Conservation (phyloP, 164 flowering plant species). For the Litsea cubeba region DNA sequence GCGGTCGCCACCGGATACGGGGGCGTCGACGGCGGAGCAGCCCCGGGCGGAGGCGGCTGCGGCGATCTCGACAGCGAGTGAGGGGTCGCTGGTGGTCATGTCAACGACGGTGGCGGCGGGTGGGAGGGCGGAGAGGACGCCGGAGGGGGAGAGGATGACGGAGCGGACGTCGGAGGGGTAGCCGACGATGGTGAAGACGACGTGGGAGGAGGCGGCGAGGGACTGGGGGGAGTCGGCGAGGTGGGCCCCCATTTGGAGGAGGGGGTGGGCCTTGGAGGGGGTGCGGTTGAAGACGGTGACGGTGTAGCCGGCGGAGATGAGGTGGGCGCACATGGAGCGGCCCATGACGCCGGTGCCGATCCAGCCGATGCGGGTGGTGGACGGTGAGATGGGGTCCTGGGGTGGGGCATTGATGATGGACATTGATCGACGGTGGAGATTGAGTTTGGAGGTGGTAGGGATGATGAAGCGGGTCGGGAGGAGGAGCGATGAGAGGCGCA, state of each 20-base stretch:
- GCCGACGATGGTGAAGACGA: slow-evolving; percentile 96
- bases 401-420: slow-evolving; percentile 3
- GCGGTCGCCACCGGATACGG: slow-evolving; percentile 93
- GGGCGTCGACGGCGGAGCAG: slow-evolving; percentile 74
- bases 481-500: neutral
- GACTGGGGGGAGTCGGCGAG: slow-evolving; percentile 56
- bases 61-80: slow-evolving; percentile 67
- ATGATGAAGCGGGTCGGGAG: neutral
- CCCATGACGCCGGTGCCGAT: slow-evolving; percentile 99
- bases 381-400: slow-evolving; percentile 35
- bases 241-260: slow-evolving; percentile 67
- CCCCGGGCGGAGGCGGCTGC: slow-evolving; percentile 40
- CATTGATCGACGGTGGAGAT: neutral
- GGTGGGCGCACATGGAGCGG: slow-evolving; percentile 76
- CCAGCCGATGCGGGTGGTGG: slow-evolving; percentile 83
- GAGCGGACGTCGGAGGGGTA: slow-evolving; percentile 92
- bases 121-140: slow-evolving; percentile 59
- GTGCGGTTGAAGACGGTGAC: slow-evolving; percentile 95
- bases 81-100: slow-evolving; percentile 96
- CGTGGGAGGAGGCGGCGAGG: slow-evolving; percentile 75
- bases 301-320: slow-evolving; percentile 77
- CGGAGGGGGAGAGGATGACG: slow-evolving; percentile 65
- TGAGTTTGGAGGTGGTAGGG: neutral
- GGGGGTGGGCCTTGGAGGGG: slow-evolving; percentile 73
- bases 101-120: slow-evolving; percentile 68